Percentiles rank a stretch among this genome's conserved stretches.
These are phyloP conservation scores for Trichoderma endophyticum DNA, from an alignment of 2,329 filamentous ascomycete species.

Conservation along the genomic window DNA sequence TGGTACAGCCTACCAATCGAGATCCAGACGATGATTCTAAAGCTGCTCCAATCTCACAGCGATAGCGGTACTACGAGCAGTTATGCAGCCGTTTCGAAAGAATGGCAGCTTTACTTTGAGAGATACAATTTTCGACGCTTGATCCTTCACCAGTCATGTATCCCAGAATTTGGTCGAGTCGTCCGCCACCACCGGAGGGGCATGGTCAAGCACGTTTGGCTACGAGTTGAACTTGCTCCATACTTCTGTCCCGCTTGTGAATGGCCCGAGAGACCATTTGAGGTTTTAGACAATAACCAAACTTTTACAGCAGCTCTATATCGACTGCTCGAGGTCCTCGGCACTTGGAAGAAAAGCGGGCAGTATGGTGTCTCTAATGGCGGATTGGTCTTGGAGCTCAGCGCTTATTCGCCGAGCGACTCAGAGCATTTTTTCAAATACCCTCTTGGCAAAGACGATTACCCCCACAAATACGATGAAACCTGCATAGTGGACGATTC, in stretches of 20 bases:
- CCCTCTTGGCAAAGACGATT: neutral
- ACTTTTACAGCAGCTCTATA: neutral
- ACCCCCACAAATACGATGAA: neutral
- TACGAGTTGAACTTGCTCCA: neutral
- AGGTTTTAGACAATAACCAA: neutral
- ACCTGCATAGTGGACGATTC: neutral
- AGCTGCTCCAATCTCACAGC: neutral
- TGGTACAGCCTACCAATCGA: neutral
- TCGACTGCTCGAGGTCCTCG: neutral
- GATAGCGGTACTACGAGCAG: neutral
- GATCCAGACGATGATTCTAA: neutral
- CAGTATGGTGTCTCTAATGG: neutral
- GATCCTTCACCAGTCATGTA: neutral
- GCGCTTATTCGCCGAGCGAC: neutral
- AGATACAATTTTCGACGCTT: neutral
- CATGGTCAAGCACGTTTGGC: neutral
- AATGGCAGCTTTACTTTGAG: neutral
- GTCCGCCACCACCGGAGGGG: neutral
- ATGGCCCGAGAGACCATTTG: neutral
- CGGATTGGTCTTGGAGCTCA: neutral
- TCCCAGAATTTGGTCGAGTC: neutral
- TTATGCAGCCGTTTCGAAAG: neutral
- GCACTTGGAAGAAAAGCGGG: neutral
- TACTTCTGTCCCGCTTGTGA: neutral
- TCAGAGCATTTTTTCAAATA: neutral